These are phyloP conservation scores for Potentilla sterilis DNA, from an alignment of 306 rosid species.

Conservation along the genomic window DNA sequence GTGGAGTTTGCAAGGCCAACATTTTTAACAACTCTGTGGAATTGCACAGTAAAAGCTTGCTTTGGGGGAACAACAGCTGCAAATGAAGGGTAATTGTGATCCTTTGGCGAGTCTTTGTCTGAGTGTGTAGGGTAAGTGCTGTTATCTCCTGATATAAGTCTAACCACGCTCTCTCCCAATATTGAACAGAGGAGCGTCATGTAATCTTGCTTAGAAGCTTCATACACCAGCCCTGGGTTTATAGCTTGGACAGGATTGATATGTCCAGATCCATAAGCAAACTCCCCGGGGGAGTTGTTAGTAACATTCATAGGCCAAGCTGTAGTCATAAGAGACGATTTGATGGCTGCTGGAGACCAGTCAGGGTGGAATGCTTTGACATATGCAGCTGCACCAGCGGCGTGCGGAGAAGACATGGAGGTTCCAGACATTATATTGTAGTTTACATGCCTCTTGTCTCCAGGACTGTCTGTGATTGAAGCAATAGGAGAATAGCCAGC, in stretches of 20 bases:
- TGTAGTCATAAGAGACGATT: slow-evolving; percentile 1
- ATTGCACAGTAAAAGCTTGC: not conserved
- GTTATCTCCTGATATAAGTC: slow-evolving; percentile 2
- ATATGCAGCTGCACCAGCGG: not conserved
- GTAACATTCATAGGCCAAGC: not conserved
- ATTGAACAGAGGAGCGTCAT: not conserved
- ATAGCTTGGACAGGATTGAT: not conserved
- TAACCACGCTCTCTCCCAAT: not conserved
- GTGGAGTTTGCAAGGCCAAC: not conserved
- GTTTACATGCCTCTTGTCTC: not conserved
- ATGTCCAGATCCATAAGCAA: not conserved
- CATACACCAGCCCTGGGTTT: not conserved
- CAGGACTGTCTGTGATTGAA: not conserved
- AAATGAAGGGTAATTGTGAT: not conserved
- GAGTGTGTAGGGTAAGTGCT: not conserved
- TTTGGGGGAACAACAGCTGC: not conserved
- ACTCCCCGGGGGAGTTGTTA: not conserved
- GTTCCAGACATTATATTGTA: not conserved
- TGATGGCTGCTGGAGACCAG: not conserved
- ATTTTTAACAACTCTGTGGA: not conserved
- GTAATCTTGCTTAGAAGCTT: not conserved
- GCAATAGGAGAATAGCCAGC: not conserved
- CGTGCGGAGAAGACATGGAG: not conserved
- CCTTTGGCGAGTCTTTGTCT: not conserved
- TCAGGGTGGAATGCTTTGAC: slow-evolving; percentile 2